Base-by-base conservation (phyloP, 768 basidiomycete genomes). In the Hygrophoropsis aurantiaca region DNA sequence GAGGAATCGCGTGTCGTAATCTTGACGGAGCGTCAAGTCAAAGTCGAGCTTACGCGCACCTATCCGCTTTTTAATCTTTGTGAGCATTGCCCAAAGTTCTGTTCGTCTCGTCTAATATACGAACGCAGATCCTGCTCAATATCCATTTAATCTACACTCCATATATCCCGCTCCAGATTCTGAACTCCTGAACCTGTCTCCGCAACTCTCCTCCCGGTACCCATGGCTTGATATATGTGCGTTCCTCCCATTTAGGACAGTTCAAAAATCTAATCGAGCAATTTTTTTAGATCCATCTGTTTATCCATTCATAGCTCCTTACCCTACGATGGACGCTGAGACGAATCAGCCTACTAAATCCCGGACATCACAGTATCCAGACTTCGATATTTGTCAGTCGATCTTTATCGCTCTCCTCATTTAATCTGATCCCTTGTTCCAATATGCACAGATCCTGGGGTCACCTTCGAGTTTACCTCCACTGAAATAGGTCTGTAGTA, bases 171-270 rank as follows among this genome's bases (percentile, higher is more conserved):
- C 16, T 35, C 35, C 30, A 2, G 6, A 20, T 23, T 21, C 10
- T 2, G 42, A 50, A 32, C 36, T 44, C 4, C n/a, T 37, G 19
- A 21, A 34, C 20, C 48, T 53, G 19, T 46, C 50, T 20, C 35
- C 50, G n/a, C 44, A 50, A 15, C 40, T 54, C 30, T 39, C 56
- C 37, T 33, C 35, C 46, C 34, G 38, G 6, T 75, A 73, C 51
- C 73, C 74, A 5, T 63, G 56, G 48, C 62, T 74, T 50, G 55
- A 62, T 51, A 49, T 73, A 16, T 74, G 73, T 74, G 50, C 34
- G 69, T 58, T 13, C 26, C 26, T 30, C 3, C 20, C 27, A 19
- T 30, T 37, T 15, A 20, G 15, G 18, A 37, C 42, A 39, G 11
- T 50, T n/a, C 26, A 30, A 30, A 26, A 25, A 15, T 18, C 20